Base-by-base conservation (phyloP, 768 basidiomycete genomes). In the Mycena galopus region DNA sequence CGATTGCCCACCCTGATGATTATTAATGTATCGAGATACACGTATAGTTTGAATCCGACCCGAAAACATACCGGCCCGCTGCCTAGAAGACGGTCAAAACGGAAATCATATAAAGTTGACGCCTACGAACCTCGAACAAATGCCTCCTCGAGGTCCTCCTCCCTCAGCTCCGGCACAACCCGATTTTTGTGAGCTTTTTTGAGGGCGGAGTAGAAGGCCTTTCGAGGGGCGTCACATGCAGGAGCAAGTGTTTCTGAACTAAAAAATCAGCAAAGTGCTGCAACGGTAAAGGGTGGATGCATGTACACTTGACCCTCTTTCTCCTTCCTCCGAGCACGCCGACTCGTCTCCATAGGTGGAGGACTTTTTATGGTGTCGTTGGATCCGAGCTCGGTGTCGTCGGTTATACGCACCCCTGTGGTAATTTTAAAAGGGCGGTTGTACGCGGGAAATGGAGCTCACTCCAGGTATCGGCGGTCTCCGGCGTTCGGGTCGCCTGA, bases 321-420 rank as follows among this genome's bases (percentile, higher is more conserved):
- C 77, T 87, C 85, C 75, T 79, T 80, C 74, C 81, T 86, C n/a
- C 86, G 84, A 53, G 83, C 81, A 59, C 86, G 86, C 64, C 88
- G 88, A 75, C 79, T 86, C 29, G 88, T 86, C 59, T 88, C 84
- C 57, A 84, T 74, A 0, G 82, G 83, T n/a, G 81, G 81, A 12
- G 92, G 88, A 57, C 82, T 86, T 81, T 93, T 96, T 76, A 97
- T 89, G 2, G 91, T 86, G 1, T 92, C 89, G 77, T 98, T 98
- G 65, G 92, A 90, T 7, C 96, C 97, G 10, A 97, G 84, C 77
- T 98, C 97, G 0, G 95, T 97, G 65, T 96, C 87, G 51, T 90
- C 82, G 4, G 92, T 96, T 55, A 97, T 85, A 47, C 89, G 88
- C 33, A 98, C 79, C 69, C 87, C 95, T 96, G 76, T 6, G n/a